Evolutionary conservation across 192 early-diverging fungal species (phyloP), one percentile per base, ranked within the genome.

Genomic region (Backusella tarrabulga): DNA sequence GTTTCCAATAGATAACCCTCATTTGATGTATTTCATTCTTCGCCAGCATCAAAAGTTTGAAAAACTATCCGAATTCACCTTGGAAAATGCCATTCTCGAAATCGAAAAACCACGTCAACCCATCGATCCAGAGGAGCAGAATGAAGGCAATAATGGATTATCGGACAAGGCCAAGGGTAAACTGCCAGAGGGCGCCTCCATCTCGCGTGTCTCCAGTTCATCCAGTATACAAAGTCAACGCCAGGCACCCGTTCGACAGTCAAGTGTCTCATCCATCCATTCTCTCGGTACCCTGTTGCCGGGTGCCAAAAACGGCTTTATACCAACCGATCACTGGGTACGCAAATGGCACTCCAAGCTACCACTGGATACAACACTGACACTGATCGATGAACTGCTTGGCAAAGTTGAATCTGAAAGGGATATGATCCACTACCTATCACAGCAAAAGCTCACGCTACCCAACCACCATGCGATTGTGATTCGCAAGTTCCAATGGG

Each of bases 1-100:
- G 11, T 9, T 19, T 23, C 11, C 42, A 52, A 66, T 54, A 84
- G 95, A 93, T 67, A 98, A 98, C 77, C 85, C 90, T 6, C 87
- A 90, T 32, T 71, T 98, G 19, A 89, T 96, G n/a, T 96, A 95
- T 80, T 88, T 90, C 35, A 83, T 98, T 74, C 85, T 97, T 34
- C 89, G 93, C 67, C 85, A 91, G 50, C 91, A 92, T 36, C 80
- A 85, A n/a, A 93, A 90, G 72, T 91, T 98, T 75, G 85, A 90
- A 71, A 85, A 86, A 6, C 81, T 98, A 41, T 81, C 86, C 41
- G 77, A 87, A 19, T 91, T 98, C 69, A 90, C 90, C 2, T 82
- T 95, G 67, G 90, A 89, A 40, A 80, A 82, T 67, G 95, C 92
- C 19, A 69, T 90, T 60, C 78, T 66, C 6, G 92, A 95, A 68